These are phyloP conservation scores for Venturia oleaginea DNA, from an alignment of 2,329 filamentous ascomycete genomes.

Conservation along the genomic window DNA sequence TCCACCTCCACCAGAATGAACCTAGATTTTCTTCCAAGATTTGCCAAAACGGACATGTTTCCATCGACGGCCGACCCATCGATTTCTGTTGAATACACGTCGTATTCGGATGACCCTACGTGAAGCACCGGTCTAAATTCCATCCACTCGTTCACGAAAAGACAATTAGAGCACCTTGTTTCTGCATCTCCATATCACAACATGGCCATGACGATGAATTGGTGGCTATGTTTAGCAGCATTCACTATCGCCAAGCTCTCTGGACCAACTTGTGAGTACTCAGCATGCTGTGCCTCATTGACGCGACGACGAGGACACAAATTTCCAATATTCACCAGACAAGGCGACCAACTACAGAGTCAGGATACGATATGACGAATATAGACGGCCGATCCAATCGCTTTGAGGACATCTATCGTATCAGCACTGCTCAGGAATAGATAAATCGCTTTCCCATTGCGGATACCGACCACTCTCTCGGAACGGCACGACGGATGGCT, in stretches of 20 bases:
- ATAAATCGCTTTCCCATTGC: neutral
- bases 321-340: neutral
- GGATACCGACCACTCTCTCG: neutral
- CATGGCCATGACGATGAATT: neutral
- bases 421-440: neutral
- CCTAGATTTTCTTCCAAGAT: neutral
- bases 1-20: constrained; percentile 3
- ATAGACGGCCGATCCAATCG: neutral
- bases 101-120: neutral
- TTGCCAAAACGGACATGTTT: neutral
- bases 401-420: neutral
- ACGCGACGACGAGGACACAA: neutral
- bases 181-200: neutral
- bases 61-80: neutral
- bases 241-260: neutral
- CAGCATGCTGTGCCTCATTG: constrained; percentile 2
- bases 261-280: neutral
- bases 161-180: neutral
- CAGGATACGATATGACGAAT: neutral
- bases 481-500: neutral
- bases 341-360: neutral
- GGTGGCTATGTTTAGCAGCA: neutral
- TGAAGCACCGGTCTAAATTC: neutral
- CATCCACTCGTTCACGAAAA: neutral
- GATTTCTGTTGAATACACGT: neutral